A percentile compares a stretch with the other conserved stretches of the same genome.
Conservation (phyloP, 768 basidiomycete species). For the Imleria badia region DNA sequence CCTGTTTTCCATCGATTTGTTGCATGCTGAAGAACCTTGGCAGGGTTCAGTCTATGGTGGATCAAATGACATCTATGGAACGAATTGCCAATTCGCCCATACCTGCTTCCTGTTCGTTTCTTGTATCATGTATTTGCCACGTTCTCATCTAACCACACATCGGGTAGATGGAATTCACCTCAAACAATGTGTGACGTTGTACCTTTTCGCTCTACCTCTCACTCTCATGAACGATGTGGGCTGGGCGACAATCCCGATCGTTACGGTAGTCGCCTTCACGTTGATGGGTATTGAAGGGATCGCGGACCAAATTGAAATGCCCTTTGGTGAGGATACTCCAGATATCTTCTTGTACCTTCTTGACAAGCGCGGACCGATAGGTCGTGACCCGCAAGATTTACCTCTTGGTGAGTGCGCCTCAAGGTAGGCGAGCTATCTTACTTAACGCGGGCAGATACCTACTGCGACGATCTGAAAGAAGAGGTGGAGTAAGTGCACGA, state of each 20-base stretch:
- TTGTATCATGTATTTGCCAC: not conserved
- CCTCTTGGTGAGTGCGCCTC: constrained; percentile 61
- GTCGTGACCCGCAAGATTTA: constrained; percentile 64
- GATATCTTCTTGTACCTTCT: not conserved
- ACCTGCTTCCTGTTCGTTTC: constrained; percentile 63
- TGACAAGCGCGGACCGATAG: constrained; percentile 31
- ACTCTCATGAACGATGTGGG: constrained; percentile 80
- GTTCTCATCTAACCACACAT: constrained; percentile 8
- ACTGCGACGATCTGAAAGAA: constrained; percentile 83
- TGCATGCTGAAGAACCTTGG: constrained; percentile 5
- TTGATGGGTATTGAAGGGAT: constrained; percentile 96
- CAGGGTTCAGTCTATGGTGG: constrained; percentile 79
- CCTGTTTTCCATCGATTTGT: not conserved
- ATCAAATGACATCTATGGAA: constrained; percentile 85
- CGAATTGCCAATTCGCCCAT: constrained; percentile 88
- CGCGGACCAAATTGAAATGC: constrained; percentile 93
- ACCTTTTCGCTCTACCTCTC: constrained; percentile 88
- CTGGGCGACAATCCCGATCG: constrained; percentile 82
- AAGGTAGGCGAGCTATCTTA: not conserved
- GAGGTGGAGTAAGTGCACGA: constrained; percentile 66
- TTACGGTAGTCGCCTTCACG: constrained; percentile 85
- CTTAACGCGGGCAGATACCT: constrained; percentile 54
- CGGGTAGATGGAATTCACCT: constrained; percentile 81
- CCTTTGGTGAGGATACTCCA: constrained; percentile 62
- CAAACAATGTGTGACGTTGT: constrained; percentile 93